phyloP scores from a whole-genome alignment of 2,329 filamentous ascomycete species.

The Penicillium sp. region DNA sequence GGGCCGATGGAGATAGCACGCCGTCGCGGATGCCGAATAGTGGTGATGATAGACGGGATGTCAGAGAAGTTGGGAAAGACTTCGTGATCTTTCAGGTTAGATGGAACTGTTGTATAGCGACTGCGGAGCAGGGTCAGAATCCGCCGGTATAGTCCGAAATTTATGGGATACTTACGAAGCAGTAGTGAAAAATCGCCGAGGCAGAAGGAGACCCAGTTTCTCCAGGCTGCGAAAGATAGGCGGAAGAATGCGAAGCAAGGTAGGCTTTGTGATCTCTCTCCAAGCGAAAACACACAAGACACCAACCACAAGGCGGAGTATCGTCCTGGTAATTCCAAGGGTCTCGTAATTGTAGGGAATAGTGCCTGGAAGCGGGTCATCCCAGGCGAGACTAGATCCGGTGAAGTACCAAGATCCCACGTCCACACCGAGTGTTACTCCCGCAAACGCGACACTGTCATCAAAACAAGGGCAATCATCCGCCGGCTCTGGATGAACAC shows the following conservation, averaged over 20 bases:
- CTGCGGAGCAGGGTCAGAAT: conserved; percentile 48
- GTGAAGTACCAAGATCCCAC: conserved; percentile 82
- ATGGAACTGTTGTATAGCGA: conserved; percentile 77
- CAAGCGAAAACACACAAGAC: conserved; percentile 85
- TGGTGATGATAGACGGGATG: conserved; percentile 78
- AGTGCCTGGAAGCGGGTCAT: conserved; percentile 60
- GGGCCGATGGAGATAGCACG: conserved; percentile 88
- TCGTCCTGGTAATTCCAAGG: conserved; percentile 67
- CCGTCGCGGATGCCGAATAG: conserved; percentile 76
- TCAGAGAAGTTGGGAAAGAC: conserved; percentile 89
- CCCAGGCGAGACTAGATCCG: conserved; percentile 58
- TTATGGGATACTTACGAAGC: conserved; percentile 65
- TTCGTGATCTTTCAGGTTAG: conserved; percentile 76
- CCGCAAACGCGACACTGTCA: conserved; percentile 91
- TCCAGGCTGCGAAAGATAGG: conserved; percentile 88
- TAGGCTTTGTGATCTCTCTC: conserved; percentile 87
- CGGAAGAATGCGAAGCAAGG: conserved; percentile 75
- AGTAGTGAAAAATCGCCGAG: conserved; percentile 86
- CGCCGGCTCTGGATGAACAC: conserved; percentile 91
- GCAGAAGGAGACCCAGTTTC: conserved; percentile 75
- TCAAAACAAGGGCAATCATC: conserved; percentile 98
- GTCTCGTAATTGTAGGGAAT: conserved; percentile 68
- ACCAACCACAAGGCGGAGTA: conserved; percentile 74
- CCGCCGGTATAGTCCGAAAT: conserved; percentile 4
- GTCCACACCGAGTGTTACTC: conserved; percentile 83